phyloP scores from a whole-genome alignment of 2,329 filamentous ascomycete genomes.

The Microcera coccophila region DNA sequence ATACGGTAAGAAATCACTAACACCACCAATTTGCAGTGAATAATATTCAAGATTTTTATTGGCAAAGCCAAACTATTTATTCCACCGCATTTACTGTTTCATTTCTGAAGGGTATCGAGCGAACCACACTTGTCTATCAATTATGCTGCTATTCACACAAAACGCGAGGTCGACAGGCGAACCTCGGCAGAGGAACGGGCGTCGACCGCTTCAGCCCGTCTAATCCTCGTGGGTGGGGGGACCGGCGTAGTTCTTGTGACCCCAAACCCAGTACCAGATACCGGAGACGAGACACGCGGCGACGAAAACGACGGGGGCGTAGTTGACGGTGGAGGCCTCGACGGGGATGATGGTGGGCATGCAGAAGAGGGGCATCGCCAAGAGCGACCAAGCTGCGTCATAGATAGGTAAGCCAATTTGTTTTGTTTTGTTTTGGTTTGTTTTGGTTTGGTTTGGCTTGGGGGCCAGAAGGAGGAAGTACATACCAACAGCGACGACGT shows the following conservation, averaged over 20 bases:
- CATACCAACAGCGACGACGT: slow-evolving; percentile 61
- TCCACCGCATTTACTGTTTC: too few species aligned
- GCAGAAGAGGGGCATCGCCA: slow-evolving; percentile 71
- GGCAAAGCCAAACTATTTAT: not conserved
- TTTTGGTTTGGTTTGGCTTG: too few species aligned
- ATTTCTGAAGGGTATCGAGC: slow-evolving; percentile 11
- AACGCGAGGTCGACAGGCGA: slow-evolving; percentile 5
- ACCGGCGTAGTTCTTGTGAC: slow-evolving; percentile 64
- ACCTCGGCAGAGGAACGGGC: slow-evolving; percentile 13
- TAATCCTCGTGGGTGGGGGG: slow-evolving; percentile 48
- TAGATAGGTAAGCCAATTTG: too few species aligned
- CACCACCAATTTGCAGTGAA: not conserved
- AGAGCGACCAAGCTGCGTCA: slow-evolving; percentile 59
- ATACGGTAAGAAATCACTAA: not conserved
- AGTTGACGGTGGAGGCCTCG: slow-evolving; percentile 60
- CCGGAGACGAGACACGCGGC: slow-evolving; percentile 59
- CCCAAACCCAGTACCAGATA: slow-evolving; percentile 67
- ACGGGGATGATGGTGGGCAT: slow-evolving; percentile 65
- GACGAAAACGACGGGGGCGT: slow-evolving; percentile 70
- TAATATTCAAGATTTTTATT: not conserved
- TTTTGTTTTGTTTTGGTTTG: too few species aligned
- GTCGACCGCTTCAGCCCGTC: slow-evolving; percentile 5
- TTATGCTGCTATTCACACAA: slow-evolving; percentile 4
- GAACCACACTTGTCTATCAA: slow-evolving; percentile 5
- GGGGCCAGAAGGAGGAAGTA: slow-evolving; percentile 15